Evolutionary conservation across 2,329 filamentous ascomycete genomes (phyloP), one percentile per base, ranked within the genome.

Genomic region (Leptographium radiaticola): DNA sequence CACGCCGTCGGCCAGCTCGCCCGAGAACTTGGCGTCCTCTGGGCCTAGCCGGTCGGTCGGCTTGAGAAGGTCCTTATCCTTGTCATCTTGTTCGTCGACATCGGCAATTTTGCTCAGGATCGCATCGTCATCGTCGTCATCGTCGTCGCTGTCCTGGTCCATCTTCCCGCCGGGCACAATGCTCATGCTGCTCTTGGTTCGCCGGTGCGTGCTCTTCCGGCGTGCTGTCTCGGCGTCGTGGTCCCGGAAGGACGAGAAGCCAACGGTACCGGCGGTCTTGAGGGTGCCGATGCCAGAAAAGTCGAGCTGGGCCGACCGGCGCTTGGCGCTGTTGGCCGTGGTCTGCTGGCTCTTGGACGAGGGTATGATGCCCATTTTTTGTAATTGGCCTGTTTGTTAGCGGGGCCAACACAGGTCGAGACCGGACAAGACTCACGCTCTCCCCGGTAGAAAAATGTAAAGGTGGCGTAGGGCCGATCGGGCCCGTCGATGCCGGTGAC

Each of bases 401-500:
- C n/a, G 34, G n/a, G 4, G 11, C 38, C 18, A 34, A 9, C n/a
- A 34, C 20, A 51, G 13, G 18, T 40, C 39, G 53, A 16, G 38
- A n/a, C 18, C n/a, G 6, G 18, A 30, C 6, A 3, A 20, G 5
- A 81, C 89, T 75, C 75, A 94, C 91, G 86, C 66, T 95, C 87
- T 67, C 93, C 93, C 57, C 93, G 82, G 67, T 98, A 98, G 71
- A 97, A 89, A 68, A 98, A 98, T 33, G 94, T 97, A 68, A 98
- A 98, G 10, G 87, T 85, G 5, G 93, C 93, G 70, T 95, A 98
- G 4, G 94, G 93, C 69, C 91, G 93, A 58, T 97, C 91, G 20
- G 90, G 89, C 0, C 89, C 88, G 67, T 98, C 93, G 58, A 97
- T 95, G 18, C 91, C 93, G 10, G 93, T 97, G n/a, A 98, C 93